These are phyloP conservation scores for Aspergillus indologenus DNA, from an alignment of 495 filamentous ascomycete genomes.

Conservation along the genomic window DNA sequence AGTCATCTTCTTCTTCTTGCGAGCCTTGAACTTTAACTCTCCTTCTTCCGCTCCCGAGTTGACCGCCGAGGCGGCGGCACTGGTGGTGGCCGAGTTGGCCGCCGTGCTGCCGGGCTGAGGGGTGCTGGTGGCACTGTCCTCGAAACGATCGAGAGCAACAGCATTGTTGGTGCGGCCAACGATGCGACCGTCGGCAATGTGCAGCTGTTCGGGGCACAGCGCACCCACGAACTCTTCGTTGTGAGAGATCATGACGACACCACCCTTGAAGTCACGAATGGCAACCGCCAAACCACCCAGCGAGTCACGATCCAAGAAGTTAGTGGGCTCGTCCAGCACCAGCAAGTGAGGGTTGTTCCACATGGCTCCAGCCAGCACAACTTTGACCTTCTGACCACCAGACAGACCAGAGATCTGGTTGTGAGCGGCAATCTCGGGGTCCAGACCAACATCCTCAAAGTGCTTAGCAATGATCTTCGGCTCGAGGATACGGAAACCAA, in stretches of 20 bases:
- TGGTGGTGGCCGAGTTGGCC: slow-evolving; percentile 52
- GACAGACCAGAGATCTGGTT: slow-evolving; percentile 96
- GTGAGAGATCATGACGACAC: slow-evolving; percentile 98
- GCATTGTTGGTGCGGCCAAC: slow-evolving; percentile 75
- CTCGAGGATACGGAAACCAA: slow-evolving; percentile 88
- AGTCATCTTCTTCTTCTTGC: slow-evolving; percentile 99
- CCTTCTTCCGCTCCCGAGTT: slow-evolving; percentile 83
- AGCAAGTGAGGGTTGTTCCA: slow-evolving; percentile 98
- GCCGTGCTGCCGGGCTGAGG: slow-evolving; percentile 54
- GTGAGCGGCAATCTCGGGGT: slow-evolving; percentile 97
- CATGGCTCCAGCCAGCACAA: slow-evolving; percentile 95
- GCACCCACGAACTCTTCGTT: slow-evolving; percentile 98
- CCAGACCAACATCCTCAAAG: slow-evolving; percentile 93
- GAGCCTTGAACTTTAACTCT: slow-evolving; percentile 86
- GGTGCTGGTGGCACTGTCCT: slow-evolving; percentile 68
- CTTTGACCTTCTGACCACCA: slow-evolving; percentile 99
- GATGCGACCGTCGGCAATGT: slow-evolving; percentile 83
- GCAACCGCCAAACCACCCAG: slow-evolving; percentile 93
- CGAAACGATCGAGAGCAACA: slow-evolving; percentile 76
- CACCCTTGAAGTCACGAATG: slow-evolving; percentile 95
- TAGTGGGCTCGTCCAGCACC: slow-evolving; percentile 97
- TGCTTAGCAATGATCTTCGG: slow-evolving; percentile 95
- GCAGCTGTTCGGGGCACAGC: slow-evolving; percentile 90
- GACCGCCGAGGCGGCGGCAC: slow-evolving; percentile 66
- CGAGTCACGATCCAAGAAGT: slow-evolving; percentile 97